These are phyloP conservation scores for Chiua virens DNA, from an alignment of 768 basidiomycete species.

Conservation along the genomic window DNA sequence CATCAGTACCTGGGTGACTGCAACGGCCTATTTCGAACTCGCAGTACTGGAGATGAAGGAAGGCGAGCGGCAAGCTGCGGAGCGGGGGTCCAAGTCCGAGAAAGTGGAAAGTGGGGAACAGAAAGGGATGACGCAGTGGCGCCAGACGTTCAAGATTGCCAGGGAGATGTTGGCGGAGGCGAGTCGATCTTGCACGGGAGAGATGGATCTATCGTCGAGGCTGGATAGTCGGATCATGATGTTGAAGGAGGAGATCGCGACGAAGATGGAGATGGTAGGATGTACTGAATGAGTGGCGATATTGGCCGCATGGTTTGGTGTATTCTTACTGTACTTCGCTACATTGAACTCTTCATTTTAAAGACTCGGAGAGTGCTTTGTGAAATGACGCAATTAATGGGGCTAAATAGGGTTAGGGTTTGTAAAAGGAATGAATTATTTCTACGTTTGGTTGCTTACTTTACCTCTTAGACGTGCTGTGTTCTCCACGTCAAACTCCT, in stretches of 20 bases:
- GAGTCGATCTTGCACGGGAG: conserved; percentile 45
- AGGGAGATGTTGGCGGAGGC: conserved; percentile 53
- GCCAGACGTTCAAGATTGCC: conserved; percentile 45
- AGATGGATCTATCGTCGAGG: conserved; percentile 62
- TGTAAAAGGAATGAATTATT: conserved; percentile 4
- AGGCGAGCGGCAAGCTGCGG: conserved; percentile 38
- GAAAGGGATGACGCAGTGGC: conserved; percentile 41
- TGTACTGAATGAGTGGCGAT: conserved; percentile 3
- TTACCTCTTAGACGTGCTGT: conserved; percentile 17
- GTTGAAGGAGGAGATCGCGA: conserved; percentile 66
- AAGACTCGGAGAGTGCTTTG: no score
- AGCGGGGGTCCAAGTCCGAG: conserved; percentile 31
- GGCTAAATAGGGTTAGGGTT: conserved; percentile 8
- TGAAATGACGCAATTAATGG: conserved; percentile 2
- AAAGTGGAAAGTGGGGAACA: conserved; percentile 6
- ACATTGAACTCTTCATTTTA: no score
- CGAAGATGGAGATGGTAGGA: conserved; percentile 54
- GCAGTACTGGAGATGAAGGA: conserved; percentile 71
- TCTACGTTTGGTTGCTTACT: conserved; percentile 14
- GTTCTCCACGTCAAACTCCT: conserved; percentile 3
- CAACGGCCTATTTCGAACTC: conserved; percentile 67
- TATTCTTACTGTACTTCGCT: no score
- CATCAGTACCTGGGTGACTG: conserved; percentile 67
- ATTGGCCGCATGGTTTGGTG: no score
- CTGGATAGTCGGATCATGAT: conserved; percentile 69